Evolutionary conservation across 2,329 filamentous ascomycete genomes (phyloP), one percentile per base, ranked within the genome.

Genomic region (Penicillium sp.): DNA sequence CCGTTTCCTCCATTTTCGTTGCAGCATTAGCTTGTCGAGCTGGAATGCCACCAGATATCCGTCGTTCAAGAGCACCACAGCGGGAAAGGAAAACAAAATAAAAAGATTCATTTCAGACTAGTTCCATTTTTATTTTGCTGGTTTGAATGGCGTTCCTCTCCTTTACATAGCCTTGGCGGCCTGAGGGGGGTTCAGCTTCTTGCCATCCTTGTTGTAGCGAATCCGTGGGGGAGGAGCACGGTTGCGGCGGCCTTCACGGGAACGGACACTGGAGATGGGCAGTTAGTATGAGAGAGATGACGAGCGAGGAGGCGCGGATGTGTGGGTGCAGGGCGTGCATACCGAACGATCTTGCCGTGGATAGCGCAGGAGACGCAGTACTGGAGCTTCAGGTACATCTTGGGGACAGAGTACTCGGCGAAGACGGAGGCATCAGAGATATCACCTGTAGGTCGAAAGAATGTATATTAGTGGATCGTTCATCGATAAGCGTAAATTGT

Each of bases 371-470:
- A 98, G 81, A 99, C 95, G 84, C 95, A 99, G 92, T 99, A 99
- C 88, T 99, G 95, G 83, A 99, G 91, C 91, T 99, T 99, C 86
- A 99, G 88, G 92, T 99, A 99, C 96, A 99, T 99, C 92, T 99
- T 99, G 85, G 95, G 95, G 80, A 99, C 94, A 76, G 93, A 93
- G 89, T 99, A 99, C 87, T 99, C 95, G 79, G 91, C 84, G 86
- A 98, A 99, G 84, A 99, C 95, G 79, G 95, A 98, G 80, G 96
- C 95, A 83, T 99, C 95, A 74, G 93, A 97, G 86, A 99, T 99
- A 92, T 99, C 95, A 93, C 95, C 95, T 98, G 79, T 61, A 68
- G 42, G 65, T 56, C 53, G 53, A 50, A 59, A 61, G 24, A 55
- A 13, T 0, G 9, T 24, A 45, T 19, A 40, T 63, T 60, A 59